Evolutionary conservation across 106 monocot species (phyloP), one percentile per base, ranked within the genome.

Genomic region (Iris macrosiphon): DNA sequence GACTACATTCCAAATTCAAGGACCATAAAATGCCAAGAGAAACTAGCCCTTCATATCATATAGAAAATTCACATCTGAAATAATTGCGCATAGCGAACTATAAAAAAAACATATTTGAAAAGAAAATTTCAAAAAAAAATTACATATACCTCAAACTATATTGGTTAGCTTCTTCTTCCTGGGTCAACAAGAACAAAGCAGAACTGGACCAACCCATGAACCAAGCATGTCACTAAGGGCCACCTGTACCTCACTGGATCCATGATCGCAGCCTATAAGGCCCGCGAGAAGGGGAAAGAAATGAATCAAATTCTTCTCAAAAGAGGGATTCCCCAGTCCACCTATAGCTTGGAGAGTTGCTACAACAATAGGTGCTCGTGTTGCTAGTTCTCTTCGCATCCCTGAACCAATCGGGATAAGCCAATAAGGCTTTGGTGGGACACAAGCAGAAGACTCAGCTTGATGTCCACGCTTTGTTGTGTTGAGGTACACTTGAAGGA

Each of bases 231-330:
- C 80, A 19, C 76, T 77, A 6, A 93, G 62, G 3, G 92, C 87
- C 19, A 71, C 61, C 66, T 93, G 92, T 26, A 93, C 83, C 45
- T 87, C 92, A 19, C 54, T 63, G 0, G 87, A 87, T 6, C 92
- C 92, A 52, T 93, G 92, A 61, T 93, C 92, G 13, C 92, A 93
- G 44, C 74, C 79, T 60, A 93, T 77, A n/a, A 92, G 58, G 7
- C 71, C 69, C 8, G 75, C 39, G 35, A 93, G 38, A n/a, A 93
- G 79, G 12, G 92, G 87, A 52, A 93, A 93, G 42, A 93, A 78
- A 37, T 26, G 46, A 8, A 62, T 33, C 53, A 87, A 48, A 42
- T 87, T 80, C 50, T 82, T 79, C 66, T 78, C 72, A 19, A 93
- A 83, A 4, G 83, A 72, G 11, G 72, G 59, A 50, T 60, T 61